Evolutionary conservation across 78 protist genomes (phyloP), one percentile per base, ranked within the genome.

Genomic region (Dictyostelium firmibasis): DNA sequence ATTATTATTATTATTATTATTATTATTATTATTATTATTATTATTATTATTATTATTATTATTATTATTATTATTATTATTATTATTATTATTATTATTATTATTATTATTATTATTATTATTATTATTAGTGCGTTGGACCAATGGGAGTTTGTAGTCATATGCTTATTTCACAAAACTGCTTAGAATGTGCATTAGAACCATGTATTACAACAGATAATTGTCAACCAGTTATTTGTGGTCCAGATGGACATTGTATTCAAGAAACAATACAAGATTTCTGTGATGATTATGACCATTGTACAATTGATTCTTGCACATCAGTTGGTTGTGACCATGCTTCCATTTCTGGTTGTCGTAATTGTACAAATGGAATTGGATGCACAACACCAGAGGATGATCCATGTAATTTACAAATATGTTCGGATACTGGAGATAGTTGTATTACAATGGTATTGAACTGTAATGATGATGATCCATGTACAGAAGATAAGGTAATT

Each of bases 331-430:
- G 47, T 23, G n/a, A 18, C n/a, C 23, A 75, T 38, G 41, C 82
- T 4, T 16, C 57, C 3, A 75, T 75, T 36, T 9, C 60, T 23
- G 38, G 29, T 38, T 75, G 82, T 38, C 35, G 23, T 13, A 38
- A 78, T 36, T 78, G 84, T 78, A 4, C 78, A 11, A 31, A 70
- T 70, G 78, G 78, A 70, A 70, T 29, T 29, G 78, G 78, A 10
- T 70, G 78, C 31, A 70, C 38, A 31, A 70, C 35, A 70, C 38
- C 75, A 23, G n/a, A 18, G 8, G 75, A 67, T 27, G 75, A 67
- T 27, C 2, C 29, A 11, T 67, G 75, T 67, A 67, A 67, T 27
- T 67, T 27, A 27, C 78, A 70, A 70, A 9, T 33, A 25, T 27
- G 79, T 33, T 33, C 79, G 3, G 41, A 72, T 20, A 25, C 23